Evolutionary conservation across 2,329 filamentous ascomycete genomes (phyloP).

Genomic region (Ceratocystis ficicola): DNA sequence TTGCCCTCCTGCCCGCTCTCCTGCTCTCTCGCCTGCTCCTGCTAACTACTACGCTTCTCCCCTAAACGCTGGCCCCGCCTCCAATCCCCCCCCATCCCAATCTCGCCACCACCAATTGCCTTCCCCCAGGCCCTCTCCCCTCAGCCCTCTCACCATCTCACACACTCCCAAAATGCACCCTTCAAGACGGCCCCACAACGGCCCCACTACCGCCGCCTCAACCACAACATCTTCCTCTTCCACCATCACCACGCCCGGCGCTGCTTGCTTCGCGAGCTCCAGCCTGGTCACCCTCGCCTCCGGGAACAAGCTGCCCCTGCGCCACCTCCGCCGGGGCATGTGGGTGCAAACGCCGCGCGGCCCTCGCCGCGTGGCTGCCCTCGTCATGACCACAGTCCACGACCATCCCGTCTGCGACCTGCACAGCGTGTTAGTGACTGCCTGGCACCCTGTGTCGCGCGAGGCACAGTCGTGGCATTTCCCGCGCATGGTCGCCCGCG

Average conservation of each 20-base stretch:
- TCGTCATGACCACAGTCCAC: conserved; percentile 39
- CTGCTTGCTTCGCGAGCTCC: conserved; percentile 43
- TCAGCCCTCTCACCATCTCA: background rate
- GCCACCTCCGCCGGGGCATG: conserved; percentile 36
- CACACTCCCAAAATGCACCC: conserved; percentile 1
- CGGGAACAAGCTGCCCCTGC: conserved; percentile 32
- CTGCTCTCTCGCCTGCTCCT: background rate
- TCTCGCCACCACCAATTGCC: background rate
- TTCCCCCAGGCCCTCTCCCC: background rate
- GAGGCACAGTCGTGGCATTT: conserved; percentile 36
- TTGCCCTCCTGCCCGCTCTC: too few species aligned
- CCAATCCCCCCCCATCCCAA: background rate
- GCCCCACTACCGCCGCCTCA: background rate
- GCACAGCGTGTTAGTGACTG: conserved; percentile 40
- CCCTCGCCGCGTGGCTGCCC: conserved; percentile 36
- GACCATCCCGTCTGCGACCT: conserved; percentile 36
- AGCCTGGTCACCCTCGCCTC: conserved; percentile 37
- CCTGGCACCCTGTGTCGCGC: conserved; percentile 45
- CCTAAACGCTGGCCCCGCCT: background rate
- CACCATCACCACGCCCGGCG: conserved; percentile 21
- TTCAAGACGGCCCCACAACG: conserved; percentile 2
- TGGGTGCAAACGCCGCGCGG: conserved; percentile 41
- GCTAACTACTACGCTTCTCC: background rate
- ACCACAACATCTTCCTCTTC: conserved; percentile 29
- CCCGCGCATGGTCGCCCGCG: conserved; percentile 31